Percentiles rank a stretch among this genome's conserved stretches.
phyloP scores from a whole-genome alignment of 768 basidiomycete genomes.

The Russula foetens region DNA sequence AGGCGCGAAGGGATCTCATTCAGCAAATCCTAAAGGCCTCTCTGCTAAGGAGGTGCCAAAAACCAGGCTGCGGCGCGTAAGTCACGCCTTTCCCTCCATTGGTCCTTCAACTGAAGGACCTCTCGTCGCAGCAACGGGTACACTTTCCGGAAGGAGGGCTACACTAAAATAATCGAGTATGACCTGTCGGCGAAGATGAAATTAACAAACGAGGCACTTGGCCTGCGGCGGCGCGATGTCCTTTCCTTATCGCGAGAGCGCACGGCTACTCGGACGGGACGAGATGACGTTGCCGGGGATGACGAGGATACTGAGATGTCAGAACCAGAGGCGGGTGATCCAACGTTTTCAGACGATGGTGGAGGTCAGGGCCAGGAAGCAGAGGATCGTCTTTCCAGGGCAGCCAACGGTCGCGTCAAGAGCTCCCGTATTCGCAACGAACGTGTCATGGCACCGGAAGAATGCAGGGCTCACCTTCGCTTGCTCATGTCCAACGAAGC shows the following conservation, averaged over 20 bases:
- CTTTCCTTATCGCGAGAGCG: slow-evolving; percentile 37
- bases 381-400: slow-evolving; percentile 26
- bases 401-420: slow-evolving; percentile 73
- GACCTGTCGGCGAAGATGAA: slow-evolving; percentile 80
- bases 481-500: slow-evolving; percentile 78
- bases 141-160: slow-evolving; percentile 89
- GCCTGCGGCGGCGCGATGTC: slow-evolving; percentile 69
- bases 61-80: slow-evolving; percentile 71
- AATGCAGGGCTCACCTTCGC: slow-evolving; percentile 90
- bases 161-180: slow-evolving; percentile 92
- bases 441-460: slow-evolving; percentile 83
- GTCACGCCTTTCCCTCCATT: slow-evolving; percentile 27
- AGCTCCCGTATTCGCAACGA: slow-evolving; percentile 76
- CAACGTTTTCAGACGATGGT: slow-evolving; percentile 41
- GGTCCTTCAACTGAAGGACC: neutral
- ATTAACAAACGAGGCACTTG: slow-evolving; percentile 40
- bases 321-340: slow-evolving; percentile 42
- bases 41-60: slow-evolving; percentile 66
- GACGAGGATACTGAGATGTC: slow-evolving; percentile 46
- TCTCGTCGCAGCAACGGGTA: slow-evolving; percentile 50
- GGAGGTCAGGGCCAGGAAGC: slow-evolving; percentile 26
- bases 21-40: slow-evolving; percentile 68
- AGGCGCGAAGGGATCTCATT: slow-evolving; percentile 77
- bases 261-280: neutral
- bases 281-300: slow-evolving; percentile 10